Base-by-base conservation (phyloP, 1,284 basidiomycete species). In the Somion occarium region DNA sequence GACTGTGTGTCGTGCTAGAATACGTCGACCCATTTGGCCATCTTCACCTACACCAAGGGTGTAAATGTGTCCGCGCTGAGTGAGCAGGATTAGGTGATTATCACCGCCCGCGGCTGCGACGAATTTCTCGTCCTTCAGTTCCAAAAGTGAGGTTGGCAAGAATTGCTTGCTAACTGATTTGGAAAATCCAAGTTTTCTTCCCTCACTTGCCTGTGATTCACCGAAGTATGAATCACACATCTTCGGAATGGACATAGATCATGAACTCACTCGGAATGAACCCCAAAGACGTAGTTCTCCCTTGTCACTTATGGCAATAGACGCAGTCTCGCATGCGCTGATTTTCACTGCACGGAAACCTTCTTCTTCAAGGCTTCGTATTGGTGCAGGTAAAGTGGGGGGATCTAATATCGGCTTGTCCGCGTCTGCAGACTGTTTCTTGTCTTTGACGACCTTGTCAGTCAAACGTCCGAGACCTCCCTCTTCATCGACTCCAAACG, bases 401-500 rank as follows among this genome's bases (percentile, higher is more conserved):
- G 93, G 93, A 48, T 80, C 70, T 44, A 85, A 79, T 44, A 92
- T 91, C 54, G 92, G 77, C 49, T 87, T 83, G 58, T 95, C 92
- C n/a, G 83, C 71, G 55, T 87, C 84, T 50, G 90, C 67, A 53
- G 76, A 76, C 44, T 75, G 64, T 9, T 70, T 78, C 5, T 81
- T 77, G 46, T 84, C 78, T 22, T 80, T 72, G 7, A 84, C 79
- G 37, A 89, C 76, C 51, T 87, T 79, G 48, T 77, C 73, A 1
- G 91, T 94, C 53, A 81, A 68, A 52, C 93, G 82, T n/a, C 95
- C 94, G 23, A 98, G 79, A 38, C 91, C 89, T 48, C 91, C 93
- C 61, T 93, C 88, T 65, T 98, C 94, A 66, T 98, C 97, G 56
- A 92, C 85, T 44, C 93, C 93, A 70, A 88, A 94, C 7, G 89